These are phyloP conservation scores for Barnettozyma sp. DNA, from an alignment of 805 yeast species.

Conservation along the genomic window DNA sequence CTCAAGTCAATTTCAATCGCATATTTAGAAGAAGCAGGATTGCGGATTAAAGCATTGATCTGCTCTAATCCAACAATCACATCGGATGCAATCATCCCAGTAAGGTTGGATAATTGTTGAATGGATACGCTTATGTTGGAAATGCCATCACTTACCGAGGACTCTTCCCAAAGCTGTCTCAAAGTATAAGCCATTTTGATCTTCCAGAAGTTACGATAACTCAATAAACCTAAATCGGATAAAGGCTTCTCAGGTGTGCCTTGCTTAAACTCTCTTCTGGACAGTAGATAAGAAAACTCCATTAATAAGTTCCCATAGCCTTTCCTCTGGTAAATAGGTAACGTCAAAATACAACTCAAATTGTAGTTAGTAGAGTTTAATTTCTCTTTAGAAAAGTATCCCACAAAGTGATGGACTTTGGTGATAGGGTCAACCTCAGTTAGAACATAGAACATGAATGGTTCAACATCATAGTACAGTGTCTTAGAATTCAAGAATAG, in stretches of 20 bases:
- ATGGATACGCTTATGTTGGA: conserved; percentile 37
- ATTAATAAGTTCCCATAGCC: conserved; percentile 89
- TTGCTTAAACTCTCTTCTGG: conserved; percentile 63
- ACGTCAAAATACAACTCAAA: conserved; percentile 82
- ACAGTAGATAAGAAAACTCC: conserved; percentile 78
- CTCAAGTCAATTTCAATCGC: conserved; percentile 46
- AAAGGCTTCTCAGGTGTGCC: conserved; percentile 97
- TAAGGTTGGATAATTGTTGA: conserved; percentile 52
- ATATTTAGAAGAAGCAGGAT: conserved; percentile 39
- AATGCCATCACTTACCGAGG: conserved; percentile 2
- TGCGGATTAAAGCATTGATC: conserved; percentile 50
- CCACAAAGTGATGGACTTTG: conserved; percentile 69
- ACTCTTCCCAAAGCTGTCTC: conserved; percentile 11
- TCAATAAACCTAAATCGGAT: conserved; percentile 74
- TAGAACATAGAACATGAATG: conserved; percentile 81
- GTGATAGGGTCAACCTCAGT: conserved; percentile 51
- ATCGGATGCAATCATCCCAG: conserved; percentile 87
- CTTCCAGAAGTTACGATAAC: conserved; percentile 87
- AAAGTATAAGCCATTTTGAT: conserved; percentile 45
- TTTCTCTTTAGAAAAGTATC: conserved; percentile 87
- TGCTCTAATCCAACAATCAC: conserved; percentile 83
- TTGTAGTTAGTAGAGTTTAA: conserved; percentile 71
- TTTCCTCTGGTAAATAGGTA: conserved; percentile 79
- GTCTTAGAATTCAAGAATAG: conserved; percentile 87
- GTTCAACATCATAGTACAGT: conserved; percentile 90